Conservation (phyloP, 345 rosid genomes). For the Citropsis articulata region DNA sequence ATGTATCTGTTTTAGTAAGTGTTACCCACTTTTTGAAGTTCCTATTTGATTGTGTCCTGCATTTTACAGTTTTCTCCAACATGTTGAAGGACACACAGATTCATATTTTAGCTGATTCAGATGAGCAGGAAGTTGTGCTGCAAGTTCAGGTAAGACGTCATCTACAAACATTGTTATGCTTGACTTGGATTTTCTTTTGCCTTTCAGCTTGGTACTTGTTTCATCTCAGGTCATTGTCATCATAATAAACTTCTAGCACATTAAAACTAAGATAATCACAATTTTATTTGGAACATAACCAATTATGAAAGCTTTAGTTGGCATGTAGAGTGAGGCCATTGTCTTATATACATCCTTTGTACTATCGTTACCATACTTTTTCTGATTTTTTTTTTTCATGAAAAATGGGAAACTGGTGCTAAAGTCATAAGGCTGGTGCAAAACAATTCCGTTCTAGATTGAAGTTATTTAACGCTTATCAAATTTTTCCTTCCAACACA, state of each 20-base stretch:
- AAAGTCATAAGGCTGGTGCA: neutral
- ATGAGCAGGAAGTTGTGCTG: conserved; percentile 91
- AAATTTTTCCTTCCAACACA: neutral
- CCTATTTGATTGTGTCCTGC: conserved; percentile 3
- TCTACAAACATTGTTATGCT: neutral
- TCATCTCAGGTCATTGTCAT: neutral
- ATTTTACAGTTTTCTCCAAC: conserved; percentile 87
- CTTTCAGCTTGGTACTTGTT: neutral
- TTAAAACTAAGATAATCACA: neutral
- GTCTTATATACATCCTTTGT: neutral
- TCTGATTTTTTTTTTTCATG: neutral
- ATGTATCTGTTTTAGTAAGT: neutral
- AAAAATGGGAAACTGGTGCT: neutral
- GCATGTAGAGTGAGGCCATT: neutral
- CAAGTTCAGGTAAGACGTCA: conserved; percentile 79
- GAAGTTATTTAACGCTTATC: neutral
- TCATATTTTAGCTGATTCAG: conserved; percentile 96
- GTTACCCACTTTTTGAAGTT: neutral
- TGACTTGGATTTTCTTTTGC: conserved; percentile 1
- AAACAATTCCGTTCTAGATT: neutral
- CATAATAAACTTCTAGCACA: neutral
- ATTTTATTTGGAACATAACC: neutral
- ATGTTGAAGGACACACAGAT: conserved; percentile 95
- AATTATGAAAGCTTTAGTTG: neutral
- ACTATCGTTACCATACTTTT: neutral